Base-by-base conservation (phyloP, 805 yeast genomes). In the Hemisphaericaspora nanyangensis region DNA sequence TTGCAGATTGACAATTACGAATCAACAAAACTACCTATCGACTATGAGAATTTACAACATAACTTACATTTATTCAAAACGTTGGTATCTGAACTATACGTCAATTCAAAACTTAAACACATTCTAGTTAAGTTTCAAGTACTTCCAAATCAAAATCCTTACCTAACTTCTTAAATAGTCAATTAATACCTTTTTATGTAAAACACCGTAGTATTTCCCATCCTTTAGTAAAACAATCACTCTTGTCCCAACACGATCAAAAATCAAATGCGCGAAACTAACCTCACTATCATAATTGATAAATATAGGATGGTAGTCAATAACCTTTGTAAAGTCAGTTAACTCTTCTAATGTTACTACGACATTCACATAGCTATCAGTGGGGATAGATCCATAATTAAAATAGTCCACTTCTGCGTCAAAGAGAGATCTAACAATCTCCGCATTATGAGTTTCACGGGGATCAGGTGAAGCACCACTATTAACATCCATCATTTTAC, bases 101-200 rank as follows among this genome's bases (percentile, higher is more conserved):
- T 31, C 12, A 37, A 38, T 31, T 15, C 16, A 10, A 40, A 41
- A 34, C 16, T 43, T 13, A 38, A 39, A 31, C 28, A 38, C 13
- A 37, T 43, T 17, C 12, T 19, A 17, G 27, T 20, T 17, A 29
- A 20, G 15, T 8, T 16, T 16, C 20, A 33, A 22, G 11, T 17
- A 7, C 28, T 20, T 4, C 15, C 37, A 13, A 18, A 12, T 17
- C 7, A 15, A 28, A 6, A 28, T 19, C 29, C 18, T 16, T 35
- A 34, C 42, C 24, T 45, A 43, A 25, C 58, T 43, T 37, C 65
- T 46, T 38, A 61, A 52, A 45, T 51, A 72, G 39, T 74, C 79
- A 39, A 77, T 72, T 45, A 74, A 68, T 31, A 65, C 63, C 53
- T 77, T 77, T 53, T 74, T 74, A 48, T 78, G 80, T 42, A 77